Conservation (phyloP, 164 flowering plant species). For the Stephania cephalantha region DNA sequence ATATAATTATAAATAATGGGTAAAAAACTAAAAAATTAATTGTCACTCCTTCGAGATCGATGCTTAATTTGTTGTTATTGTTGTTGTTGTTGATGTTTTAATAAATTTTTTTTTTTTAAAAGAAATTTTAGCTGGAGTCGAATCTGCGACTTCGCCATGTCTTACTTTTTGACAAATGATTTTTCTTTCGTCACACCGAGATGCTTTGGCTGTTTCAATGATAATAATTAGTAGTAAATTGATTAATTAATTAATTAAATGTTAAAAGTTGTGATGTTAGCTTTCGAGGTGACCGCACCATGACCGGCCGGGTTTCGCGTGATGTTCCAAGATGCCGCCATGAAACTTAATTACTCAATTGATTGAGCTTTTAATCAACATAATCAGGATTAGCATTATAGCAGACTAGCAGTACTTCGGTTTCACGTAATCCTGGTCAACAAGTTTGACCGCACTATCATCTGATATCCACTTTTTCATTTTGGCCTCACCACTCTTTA, state of each 20-base stretch:
- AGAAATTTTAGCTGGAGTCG: background rate
- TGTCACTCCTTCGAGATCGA: background rate
- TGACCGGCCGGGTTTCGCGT: background rate
- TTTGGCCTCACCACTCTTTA: too few relatives aligned
- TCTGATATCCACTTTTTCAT: too few relatives aligned
- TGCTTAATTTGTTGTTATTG: too few relatives aligned
- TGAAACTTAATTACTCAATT: background rate
- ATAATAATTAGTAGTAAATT: too few relatives aligned
- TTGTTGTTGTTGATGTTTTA: too few relatives aligned
- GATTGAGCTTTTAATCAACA: background rate
- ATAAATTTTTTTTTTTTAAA: too few relatives aligned
- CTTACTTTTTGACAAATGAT: too few relatives aligned
- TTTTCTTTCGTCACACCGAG: too few relatives aligned
- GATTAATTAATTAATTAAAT: too few relatives aligned
- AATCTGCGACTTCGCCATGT: too few relatives aligned
- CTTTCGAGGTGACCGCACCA: background rate
- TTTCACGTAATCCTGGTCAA: background rate
- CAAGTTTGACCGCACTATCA: background rate
- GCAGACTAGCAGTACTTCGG: background rate
- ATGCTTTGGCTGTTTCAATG: background rate
- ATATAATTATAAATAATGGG: too few relatives aligned
- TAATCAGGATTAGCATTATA: background rate
- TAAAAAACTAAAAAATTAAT: too few relatives aligned
- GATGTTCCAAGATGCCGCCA: background rate
- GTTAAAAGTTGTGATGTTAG: background rate